Evolutionary conservation across 148 eudicot species (phyloP), one percentile per base, ranked within the genome.

Genomic region (Polygonum aviculare): DNA sequence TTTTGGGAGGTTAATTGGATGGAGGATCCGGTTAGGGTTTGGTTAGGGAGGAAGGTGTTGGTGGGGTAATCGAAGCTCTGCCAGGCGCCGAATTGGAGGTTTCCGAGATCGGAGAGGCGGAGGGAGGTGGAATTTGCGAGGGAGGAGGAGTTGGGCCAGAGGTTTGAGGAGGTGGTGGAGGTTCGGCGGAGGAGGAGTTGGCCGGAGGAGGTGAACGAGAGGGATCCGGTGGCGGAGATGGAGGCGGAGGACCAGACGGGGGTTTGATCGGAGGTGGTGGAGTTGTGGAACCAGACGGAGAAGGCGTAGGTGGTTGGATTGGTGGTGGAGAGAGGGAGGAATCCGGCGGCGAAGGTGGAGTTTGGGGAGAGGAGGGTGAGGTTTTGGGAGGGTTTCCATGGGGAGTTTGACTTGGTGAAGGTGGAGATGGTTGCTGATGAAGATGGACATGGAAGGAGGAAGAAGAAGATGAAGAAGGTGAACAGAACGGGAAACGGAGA

Each of bases 161-260:
- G 69, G 78, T 35, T 26, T 67, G 21, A 7, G 19, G 21, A 7
- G 19, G 38, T 9, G 76, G 15, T 60, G 79, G 18, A 2, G 77
- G 9, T 10, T 22, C 38, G 11, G 41, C 74, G 55, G 9, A 87
- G 84, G 33, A 73, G 81, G 40, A 91, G 88, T 40, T 75, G 81
- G 18, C 93, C 91, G 65, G 86, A 79, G 69, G 77, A 21, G 12
- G 86, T 78, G 79, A 91, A 75, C 9, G 38, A 12, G 48, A 91
- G 79, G 16, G 82, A 72, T 18, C 84, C 85, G 21, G 87, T 72
- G 65, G 60, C 0, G 35, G 40, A 2, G 26, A 91, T 73, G 5
- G 96, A 89, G 44, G 65, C 84, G 57, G 88, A 85, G 12, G 96
- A 86, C 96, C 96, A 91, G 7, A 89, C 82, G 16, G 78, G 35